A percentile compares a stretch with the other conserved stretches of the same genome.
Conservation (phyloP, 345 rosid species). For the Cardamine occulta region DNA sequence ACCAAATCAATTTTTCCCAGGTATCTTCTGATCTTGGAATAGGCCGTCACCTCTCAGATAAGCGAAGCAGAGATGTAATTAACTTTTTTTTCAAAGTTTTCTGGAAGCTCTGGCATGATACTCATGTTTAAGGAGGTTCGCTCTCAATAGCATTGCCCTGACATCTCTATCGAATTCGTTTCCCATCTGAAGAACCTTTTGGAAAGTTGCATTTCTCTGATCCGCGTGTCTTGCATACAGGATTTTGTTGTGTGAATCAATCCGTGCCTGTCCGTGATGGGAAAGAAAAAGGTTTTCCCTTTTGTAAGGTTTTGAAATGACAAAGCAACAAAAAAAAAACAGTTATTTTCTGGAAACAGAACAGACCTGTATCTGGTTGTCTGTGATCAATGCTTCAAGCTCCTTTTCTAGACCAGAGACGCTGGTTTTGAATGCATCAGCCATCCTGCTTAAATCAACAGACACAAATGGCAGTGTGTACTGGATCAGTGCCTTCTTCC, state of each 20-base stretch:
- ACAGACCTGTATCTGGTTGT: conserved; percentile 92
- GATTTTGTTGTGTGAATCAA: conserved; percentile 97
- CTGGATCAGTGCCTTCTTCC: conserved; percentile 94
- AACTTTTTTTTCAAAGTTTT: conserved; percentile 54
- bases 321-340: background rate
- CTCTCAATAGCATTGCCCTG: conserved; percentile 84
- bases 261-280: conserved; percentile 74
- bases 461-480: conserved; percentile 98
- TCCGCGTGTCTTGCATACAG: conserved; percentile 96
- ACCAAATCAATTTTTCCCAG: conserved; percentile 20
- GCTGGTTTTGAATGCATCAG: conserved; percentile 92
- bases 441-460: conserved; percentile 94
- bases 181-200: conserved; percentile 93
- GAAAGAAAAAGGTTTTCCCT: background rate
- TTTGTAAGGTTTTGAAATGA: background rate
- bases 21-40: conserved; percentile 1
- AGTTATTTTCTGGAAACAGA: background rate
- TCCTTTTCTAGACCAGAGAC: conserved; percentile 86
- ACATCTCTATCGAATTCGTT: conserved; percentile 87
- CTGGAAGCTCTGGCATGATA: conserved; percentile 61
- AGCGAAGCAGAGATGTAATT: background rate
- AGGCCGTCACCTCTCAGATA: conserved; percentile 25
- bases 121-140: conserved; percentile 85
- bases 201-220: conserved; percentile 95
- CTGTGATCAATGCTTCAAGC: conserved; percentile 87